Percentiles rank a stretch among this genome's conserved stretches.
These are phyloP conservation scores for Starmerella potacharoeniae DNA, from an alignment of 805 yeast species.

Conservation along the genomic window DNA sequence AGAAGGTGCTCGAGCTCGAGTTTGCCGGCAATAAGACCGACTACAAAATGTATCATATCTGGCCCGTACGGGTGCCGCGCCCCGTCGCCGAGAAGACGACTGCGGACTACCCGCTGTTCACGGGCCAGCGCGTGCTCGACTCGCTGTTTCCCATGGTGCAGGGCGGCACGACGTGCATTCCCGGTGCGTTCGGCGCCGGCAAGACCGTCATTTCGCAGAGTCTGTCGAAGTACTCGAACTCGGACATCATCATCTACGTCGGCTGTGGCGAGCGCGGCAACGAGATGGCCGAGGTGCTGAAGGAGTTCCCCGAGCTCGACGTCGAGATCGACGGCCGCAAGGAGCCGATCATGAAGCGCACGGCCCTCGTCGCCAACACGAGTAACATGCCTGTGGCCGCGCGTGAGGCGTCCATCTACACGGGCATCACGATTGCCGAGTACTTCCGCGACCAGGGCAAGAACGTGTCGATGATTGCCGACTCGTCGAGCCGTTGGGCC, in stretches of 20 bases:
- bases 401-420: slow-evolving; percentile 97
- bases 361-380: slow-evolving; percentile 95
- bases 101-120: slow-evolving; percentile 88
- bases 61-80: slow-evolving; percentile 99
- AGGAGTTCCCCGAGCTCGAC: slow-evolving; percentile 97
- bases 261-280: slow-evolving; percentile 95
- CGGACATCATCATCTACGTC: slow-evolving; percentile 90
- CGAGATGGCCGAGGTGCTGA: slow-evolving; percentile 98
- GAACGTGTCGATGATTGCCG: slow-evolving; percentile 98
- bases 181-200: slow-evolving; percentile 99
- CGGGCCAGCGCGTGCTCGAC: slow-evolving; percentile 98
- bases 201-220: slow-evolving; percentile 97
- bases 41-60: slow-evolving; percentile 92
- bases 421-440: slow-evolving; percentile 97
- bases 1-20: slow-evolving; percentile 83
- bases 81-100: slow-evolving; percentile 91
- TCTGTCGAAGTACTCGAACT: slow-evolving; percentile 91
- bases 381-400: slow-evolving; percentile 99
- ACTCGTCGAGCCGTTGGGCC: slow-evolving; percentile 99
- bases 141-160: slow-evolving; percentile 97
- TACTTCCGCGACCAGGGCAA: slow-evolving; percentile 99
- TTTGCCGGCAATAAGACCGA: slow-evolving; percentile 73
- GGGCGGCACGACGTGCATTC: slow-evolving; percentile 99
- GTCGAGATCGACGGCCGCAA: slow-evolving; percentile 85
- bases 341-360: slow-evolving; percentile 99